Percentiles rank a stretch among this genome's conserved stretches.
Conservation (phyloP, 2,329 filamentous ascomycete species). For the Tolypocladium nubicola region DNA sequence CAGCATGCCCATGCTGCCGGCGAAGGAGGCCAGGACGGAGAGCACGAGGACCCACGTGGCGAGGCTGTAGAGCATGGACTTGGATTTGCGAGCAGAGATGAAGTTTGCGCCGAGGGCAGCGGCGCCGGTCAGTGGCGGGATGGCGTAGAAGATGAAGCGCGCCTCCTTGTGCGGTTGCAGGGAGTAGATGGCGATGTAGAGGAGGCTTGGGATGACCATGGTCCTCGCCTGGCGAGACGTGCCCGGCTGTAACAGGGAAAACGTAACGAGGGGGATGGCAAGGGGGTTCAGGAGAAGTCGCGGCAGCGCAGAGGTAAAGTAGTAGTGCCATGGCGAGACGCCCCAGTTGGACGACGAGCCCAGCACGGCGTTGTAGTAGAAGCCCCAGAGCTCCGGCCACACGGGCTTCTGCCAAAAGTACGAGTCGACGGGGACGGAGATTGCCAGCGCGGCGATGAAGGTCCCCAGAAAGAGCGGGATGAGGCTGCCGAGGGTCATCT, state of each 20-base stretch:
- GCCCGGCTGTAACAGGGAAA: constrained; percentile 38
- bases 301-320: constrained; percentile 72
- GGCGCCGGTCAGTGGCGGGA: constrained; percentile 70
- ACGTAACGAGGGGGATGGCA: constrained; percentile 42
- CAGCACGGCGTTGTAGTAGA: constrained; percentile 82
- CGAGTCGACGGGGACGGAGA: constrained; percentile 72
- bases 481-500: constrained; percentile 44
- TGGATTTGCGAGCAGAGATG: constrained; percentile 55
- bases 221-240: constrained; percentile 31
- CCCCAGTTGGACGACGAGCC: constrained; percentile 85
- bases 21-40: constrained; percentile 51
- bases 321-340: constrained; percentile 74
- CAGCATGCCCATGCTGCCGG: constrained; percentile 56
- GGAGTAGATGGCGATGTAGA: constrained; percentile 74
- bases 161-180: constrained; percentile 91
- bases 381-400: constrained; percentile 86
- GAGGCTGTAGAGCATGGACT: constrained; percentile 44
- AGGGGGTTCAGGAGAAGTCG: constrained; percentile 76
- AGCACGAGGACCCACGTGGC: constrained; percentile 43
- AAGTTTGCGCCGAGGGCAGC: constrained; percentile 65
- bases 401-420: constrained; percentile 84
- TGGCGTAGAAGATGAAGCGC: constrained; percentile 83
- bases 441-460: constrained; percentile 51
- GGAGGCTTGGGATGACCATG: constrained; percentile 54
- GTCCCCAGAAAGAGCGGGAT: constrained; percentile 57